Base-by-base conservation (phyloP, 805 yeast genomes). In the Blastobotrys muscicola region DNA sequence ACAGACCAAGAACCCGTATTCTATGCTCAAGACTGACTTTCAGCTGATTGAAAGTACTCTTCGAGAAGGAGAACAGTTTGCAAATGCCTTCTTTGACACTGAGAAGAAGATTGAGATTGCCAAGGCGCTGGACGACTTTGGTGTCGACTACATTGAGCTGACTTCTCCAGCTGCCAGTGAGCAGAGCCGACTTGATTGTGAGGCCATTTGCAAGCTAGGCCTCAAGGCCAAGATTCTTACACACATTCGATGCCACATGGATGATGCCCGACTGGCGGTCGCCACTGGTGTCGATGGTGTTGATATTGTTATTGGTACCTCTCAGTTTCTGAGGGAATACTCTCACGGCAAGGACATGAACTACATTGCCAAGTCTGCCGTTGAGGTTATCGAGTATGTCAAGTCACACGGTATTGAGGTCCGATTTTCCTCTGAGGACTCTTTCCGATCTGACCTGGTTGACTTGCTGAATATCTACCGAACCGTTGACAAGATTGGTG, bases 281-380 rank as follows among this genome's bases (percentile, higher is more conserved):
- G 92, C 85, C 60, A 90, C 97, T 33, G 97, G 98, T 64, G 98
- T 92, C 43, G 97, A 92, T 64, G 98, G 97, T 68, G 97, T 90
- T 50, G 97, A 92, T 69, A 96, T 90, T 45, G 97, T 90, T 47
- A 90, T 90, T 66, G 97, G 97, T 52, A 90, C 97, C 15, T 89
- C 97, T 29, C 94, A 84, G 66, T 92, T 87, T 65, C 73, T 92
- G 59, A 81, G 97, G 68, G 83, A 89, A 66, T 89, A 80, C 66
- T 84, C 95, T 20, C 97, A 92, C 65, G 98, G 98, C 63, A 90
- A 90, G 72, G 98, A 90, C 69, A 90, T 90, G 98, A 81, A 85
- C 64, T 90, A 89, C 70, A 90, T 90, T 63, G 94, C 97, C 59
- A 82, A 90, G 72, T 73, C 85, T 53, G 98, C 98, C 30, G 76